A percentile compares a stretch with the other conserved stretches of the same genome.
phyloP scores from a whole-genome alignment of 257 asterid genomes.

The Plantago elongata region DNA sequence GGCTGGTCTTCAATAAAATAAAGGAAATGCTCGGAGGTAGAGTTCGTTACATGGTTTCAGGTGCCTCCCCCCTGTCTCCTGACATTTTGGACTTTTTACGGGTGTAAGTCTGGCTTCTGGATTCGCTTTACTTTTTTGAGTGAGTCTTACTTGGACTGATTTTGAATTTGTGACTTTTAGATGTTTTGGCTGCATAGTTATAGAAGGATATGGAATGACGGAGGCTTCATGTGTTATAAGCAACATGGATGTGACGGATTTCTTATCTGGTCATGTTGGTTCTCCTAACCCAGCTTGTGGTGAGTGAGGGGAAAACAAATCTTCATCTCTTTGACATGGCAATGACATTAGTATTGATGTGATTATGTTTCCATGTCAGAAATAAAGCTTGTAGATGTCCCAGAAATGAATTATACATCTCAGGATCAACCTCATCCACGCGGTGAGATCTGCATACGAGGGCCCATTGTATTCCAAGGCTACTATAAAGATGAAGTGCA shows the following conservation, averaged over 20 bases:
- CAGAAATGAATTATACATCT: constrained; percentile 94
- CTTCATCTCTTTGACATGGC: background rate
- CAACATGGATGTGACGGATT: constrained; percentile 66
- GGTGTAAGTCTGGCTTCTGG: constrained; percentile 58
- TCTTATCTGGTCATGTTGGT: constrained; percentile 81
- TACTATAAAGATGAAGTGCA: constrained; percentile 86
- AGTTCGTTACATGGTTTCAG: constrained; percentile 84
- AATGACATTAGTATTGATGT: background rate
- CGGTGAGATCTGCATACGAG: constrained; percentile 97
- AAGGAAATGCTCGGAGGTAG: constrained; percentile 92
- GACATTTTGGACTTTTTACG: constrained; percentile 89
- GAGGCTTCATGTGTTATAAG: constrained; percentile 95
- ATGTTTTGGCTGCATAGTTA: constrained; percentile 81
- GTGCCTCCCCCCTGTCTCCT: constrained; percentile 98
- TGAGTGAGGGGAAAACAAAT: constrained; percentile 28
- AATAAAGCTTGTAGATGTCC: constrained; percentile 90
- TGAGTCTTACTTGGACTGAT: background rate
- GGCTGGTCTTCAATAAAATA: constrained; percentile 87
- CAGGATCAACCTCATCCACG: constrained; percentile 95
- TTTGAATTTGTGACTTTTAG: constrained; percentile 25
- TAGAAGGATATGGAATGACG: constrained; percentile 98
- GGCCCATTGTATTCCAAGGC: constrained; percentile 80
- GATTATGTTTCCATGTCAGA: constrained; percentile 31
- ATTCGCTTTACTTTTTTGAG: background rate
- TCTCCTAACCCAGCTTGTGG: constrained; percentile 96